Conservation (phyloP, 805 yeast species). For the Ogataea paradorogensis region DNA sequence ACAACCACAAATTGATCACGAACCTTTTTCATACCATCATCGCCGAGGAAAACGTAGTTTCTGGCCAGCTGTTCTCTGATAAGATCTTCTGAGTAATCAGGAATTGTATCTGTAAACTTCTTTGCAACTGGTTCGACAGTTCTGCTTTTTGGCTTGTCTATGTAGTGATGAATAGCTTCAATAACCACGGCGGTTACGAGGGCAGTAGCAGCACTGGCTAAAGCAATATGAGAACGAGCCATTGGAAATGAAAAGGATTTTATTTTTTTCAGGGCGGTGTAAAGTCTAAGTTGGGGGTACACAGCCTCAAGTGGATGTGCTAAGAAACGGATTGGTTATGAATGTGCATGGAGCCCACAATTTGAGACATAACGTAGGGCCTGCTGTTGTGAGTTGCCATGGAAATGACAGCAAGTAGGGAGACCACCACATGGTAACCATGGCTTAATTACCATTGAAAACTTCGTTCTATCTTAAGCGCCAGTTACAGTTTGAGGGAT, state of each 20-base stretch:
- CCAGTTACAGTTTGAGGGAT: too few relatives aligned
- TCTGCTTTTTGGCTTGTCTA: conserved; percentile 1
- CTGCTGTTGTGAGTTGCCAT: too few relatives aligned
- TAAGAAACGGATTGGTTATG: too few relatives aligned
- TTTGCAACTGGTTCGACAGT: not conserved
- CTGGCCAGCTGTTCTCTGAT: conserved; percentile 91
- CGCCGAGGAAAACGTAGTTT: conserved; percentile 88
- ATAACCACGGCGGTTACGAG: conserved; percentile 35
- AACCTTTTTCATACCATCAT: conserved; percentile 73
- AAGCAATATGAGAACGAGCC: conserved; percentile 12
- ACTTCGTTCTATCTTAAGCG: too few relatives aligned
- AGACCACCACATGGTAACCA: too few relatives aligned
- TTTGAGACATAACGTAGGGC: too few relatives aligned
- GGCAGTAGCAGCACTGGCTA: conserved; percentile 36
- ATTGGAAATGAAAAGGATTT: conserved; percentile 1
- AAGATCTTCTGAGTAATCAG: conserved; percentile 58
- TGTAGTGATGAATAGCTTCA: conserved; percentile 35
- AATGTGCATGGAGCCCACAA: too few relatives aligned
- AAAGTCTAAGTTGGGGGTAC: not conserved
- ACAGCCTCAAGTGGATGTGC: too few relatives aligned
- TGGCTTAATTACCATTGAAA: too few relatives aligned
- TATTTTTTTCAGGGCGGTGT: conserved; percentile 1
- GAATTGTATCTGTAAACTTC: conserved; percentile 9
- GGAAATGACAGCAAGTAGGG: too few relatives aligned
- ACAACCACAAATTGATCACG: conserved; percentile 72